phyloP scores from a whole-genome alignment of 495 filamentous ascomycete genomes.

The Peziza echinospora region DNA sequence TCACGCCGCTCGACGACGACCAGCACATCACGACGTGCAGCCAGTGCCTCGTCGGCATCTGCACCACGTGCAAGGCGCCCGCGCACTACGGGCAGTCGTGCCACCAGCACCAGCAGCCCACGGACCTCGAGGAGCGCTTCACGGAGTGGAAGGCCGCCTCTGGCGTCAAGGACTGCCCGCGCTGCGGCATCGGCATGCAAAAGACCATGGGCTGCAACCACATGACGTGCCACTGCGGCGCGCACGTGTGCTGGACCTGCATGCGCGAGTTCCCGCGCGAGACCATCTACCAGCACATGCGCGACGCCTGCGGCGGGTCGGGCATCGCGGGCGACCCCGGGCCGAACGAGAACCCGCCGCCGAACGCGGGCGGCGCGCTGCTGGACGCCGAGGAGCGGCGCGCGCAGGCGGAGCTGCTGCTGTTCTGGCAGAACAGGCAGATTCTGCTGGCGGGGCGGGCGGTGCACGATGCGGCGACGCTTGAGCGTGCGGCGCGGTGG shows the following conservation, averaged over 20 bases:
- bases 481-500: too few relatives aligned
- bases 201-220: slow-evolving; percentile 23
- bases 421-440: too few relatives aligned
- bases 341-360: too few relatives aligned
- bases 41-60: slow-evolving; percentile 20
- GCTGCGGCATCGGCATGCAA: slow-evolving; percentile 18
- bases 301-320: background rate
- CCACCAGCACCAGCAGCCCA: slow-evolving; percentile 11
- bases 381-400: too few relatives aligned
- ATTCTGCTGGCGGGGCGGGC: too few relatives aligned
- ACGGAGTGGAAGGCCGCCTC: slow-evolving; percentile 13
- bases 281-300: slow-evolving; percentile 20
- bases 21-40: slow-evolving; percentile 16
- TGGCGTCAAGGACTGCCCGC: slow-evolving; percentile 17
- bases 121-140: slow-evolving; percentile 4
- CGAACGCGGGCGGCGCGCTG: too few relatives aligned
- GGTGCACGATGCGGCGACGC: too few relatives aligned
- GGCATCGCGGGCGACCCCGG: too few relatives aligned
- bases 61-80: slow-evolving; percentile 17
- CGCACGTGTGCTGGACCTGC: slow-evolving; percentile 25
- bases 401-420: too few relatives aligned
- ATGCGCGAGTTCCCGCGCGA: slow-evolving; percentile 7
- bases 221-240: slow-evolving; percentile 19
- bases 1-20: slow-evolving; percentile 2
- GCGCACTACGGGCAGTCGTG: slow-evolving; percentile 22